phyloP scores from a whole-genome alignment of 441 rosid genomes.

The Croton laevigatus region DNA sequence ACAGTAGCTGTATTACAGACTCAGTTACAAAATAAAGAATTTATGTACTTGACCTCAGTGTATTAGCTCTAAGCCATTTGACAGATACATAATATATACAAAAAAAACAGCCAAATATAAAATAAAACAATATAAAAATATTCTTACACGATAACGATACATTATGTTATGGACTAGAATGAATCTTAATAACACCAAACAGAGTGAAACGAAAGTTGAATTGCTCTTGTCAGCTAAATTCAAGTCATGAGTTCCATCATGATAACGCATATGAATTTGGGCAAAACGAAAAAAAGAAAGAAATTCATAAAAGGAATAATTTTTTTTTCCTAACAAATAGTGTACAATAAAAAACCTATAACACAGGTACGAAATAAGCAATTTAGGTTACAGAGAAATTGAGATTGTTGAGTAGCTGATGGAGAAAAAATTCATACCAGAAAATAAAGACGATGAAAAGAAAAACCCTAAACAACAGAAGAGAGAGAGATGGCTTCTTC shows the following conservation, averaged over 20 bases:
- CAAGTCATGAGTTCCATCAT: not conserved
- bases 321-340: not conserved
- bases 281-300: not conserved
- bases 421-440: not conserved
- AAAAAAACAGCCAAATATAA: not conserved
- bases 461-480: conserved; percentile 18
- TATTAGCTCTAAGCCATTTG: not conserved
- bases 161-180: not conserved
- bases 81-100: not conserved
- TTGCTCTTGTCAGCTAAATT: not conserved
- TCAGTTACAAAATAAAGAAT: not conserved
- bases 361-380: not conserved
- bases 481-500: not conserved
- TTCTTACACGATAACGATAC: not conserved
- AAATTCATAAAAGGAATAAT: not conserved
- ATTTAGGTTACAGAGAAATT: not conserved
- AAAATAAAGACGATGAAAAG: not conserved
- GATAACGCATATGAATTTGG: not conserved
- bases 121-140: not conserved
- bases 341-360: not conserved
- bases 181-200: not conserved
- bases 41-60: not conserved
- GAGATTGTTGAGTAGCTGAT: not conserved
- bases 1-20: not conserved
- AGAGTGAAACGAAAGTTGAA: not conserved